Evolutionary conservation across 805 yeast species (phyloP).

Genomic region (Myxozyma neotropica): DNA sequence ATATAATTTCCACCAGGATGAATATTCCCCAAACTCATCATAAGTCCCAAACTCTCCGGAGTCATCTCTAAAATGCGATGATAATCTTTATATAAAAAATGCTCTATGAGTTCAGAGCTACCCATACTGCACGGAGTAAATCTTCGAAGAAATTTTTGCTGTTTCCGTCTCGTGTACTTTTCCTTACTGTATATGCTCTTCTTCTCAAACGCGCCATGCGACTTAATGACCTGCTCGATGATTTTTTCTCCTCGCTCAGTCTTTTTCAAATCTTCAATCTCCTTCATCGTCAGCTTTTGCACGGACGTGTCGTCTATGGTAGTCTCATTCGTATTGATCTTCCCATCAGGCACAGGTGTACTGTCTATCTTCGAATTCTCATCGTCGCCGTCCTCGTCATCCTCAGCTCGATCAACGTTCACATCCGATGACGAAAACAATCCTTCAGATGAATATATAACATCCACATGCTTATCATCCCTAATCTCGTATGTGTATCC

Average conservation of each 20-base stretch:
- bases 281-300: slow-evolving; percentile 75
- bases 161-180: slow-evolving; percentile 87
- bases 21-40: slow-evolving; percentile 77
- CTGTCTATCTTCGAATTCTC: slow-evolving; percentile 6
- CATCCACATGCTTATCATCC: slow-evolving; percentile 49
- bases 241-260: slow-evolving; percentile 70
- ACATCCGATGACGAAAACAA: slow-evolving; percentile 26
- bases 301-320: slow-evolving; percentile 66
- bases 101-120: slow-evolving; percentile 68
- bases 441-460: slow-evolving; percentile 26
- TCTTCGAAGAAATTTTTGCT: slow-evolving; percentile 82
- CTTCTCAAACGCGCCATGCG: slow-evolving; percentile 83
- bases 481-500: slow-evolving; percentile 89
- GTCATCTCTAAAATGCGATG: slow-evolving; percentile 75
- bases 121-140: slow-evolving; percentile 81
- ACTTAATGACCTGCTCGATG: slow-evolving; percentile 76
- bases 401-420: slow-evolving; percentile 28
- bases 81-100: slow-evolving; percentile 76
- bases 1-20: slow-evolving; percentile 88
- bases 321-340: slow-evolving; percentile 56
- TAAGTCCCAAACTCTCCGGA: slow-evolving; percentile 77
- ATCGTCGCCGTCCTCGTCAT: slow-evolving; percentile 39
- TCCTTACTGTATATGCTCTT: slow-evolving; percentile 90
- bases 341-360: slow-evolving; percentile 1
- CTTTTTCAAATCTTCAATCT: slow-evolving; percentile 76